Conservation (phyloP, 768 basidiomycete species). For the Clavulina sp. region DNA sequence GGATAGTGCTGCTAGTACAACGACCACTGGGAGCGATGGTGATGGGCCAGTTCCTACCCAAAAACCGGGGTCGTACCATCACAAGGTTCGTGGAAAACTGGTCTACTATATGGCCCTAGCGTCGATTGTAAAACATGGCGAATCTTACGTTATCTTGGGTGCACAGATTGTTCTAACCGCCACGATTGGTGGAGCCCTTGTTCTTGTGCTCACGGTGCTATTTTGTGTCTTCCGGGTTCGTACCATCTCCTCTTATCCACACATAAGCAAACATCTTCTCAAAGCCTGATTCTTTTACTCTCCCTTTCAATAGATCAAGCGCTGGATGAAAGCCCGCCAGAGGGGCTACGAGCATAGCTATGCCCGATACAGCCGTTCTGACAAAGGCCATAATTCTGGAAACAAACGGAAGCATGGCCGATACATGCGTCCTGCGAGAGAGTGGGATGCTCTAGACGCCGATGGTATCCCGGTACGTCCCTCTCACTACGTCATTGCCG, state of each 20-base stretch:
- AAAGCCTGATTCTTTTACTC: background rate
- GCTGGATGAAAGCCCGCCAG: background rate
- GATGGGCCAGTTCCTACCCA: too few species aligned
- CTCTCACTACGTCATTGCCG: background rate
- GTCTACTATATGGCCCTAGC: too few species aligned
- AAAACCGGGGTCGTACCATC: too few species aligned
- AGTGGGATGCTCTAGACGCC: background rate
- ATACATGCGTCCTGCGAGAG: background rate
- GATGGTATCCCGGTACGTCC: slow-evolving; percentile 3
- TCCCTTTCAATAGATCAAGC: background rate
- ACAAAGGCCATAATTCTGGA: background rate
- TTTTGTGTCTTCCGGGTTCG: background rate
- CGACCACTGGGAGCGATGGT: too few species aligned
- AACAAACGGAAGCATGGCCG: background rate
- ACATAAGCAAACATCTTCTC: background rate
- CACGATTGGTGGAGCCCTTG: background rate
- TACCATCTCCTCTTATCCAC: background rate
- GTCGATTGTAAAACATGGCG: too few species aligned
- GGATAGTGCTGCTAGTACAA: too few species aligned
- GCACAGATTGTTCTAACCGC: slow-evolving; percentile 3
- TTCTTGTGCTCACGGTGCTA: background rate
- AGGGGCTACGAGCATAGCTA: background rate
- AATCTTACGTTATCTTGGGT: too few species aligned
- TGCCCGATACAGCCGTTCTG: too few species aligned
- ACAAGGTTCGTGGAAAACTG: too few species aligned